phyloP scores from a whole-genome alignment of 2,329 filamentous ascomycete genomes.

The Stagonosporopsis cucurbitacearum region DNA sequence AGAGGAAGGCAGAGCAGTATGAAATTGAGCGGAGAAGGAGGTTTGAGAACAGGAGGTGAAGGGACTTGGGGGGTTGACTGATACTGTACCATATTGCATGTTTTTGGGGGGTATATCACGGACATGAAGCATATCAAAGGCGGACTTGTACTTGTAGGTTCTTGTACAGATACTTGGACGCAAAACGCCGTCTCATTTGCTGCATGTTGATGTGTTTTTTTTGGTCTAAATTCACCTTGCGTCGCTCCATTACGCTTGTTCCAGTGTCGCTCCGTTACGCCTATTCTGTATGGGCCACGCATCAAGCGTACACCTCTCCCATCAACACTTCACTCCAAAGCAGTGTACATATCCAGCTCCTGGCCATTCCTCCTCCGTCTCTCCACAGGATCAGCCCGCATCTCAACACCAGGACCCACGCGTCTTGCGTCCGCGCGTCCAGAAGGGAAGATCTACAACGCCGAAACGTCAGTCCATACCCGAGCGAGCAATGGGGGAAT shows the following conservation, averaged over 20 bases:
- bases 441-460: slow-evolving; percentile 61
- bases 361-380: slow-evolving; percentile 59
- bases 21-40: slow-evolving; percentile 36
- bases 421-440: slow-evolving; percentile 66
- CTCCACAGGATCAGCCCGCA: slow-evolving; percentile 70
- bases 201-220: neutral
- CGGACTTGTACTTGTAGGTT: slow-evolving; percentile 19
- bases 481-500: too few relatives aligned
- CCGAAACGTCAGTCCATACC: too few relatives aligned
- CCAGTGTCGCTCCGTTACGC: neutral
- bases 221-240: neutral
- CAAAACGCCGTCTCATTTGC: slow-evolving; percentile 17
- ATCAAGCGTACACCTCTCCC: too few relatives aligned
- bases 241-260: neutral
- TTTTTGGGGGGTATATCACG: slow-evolving; percentile 3
- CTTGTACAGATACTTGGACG: slow-evolving; percentile 26
- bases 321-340: slow-evolving; percentile 63
- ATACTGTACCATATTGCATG: slow-evolving; percentile 35
- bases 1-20: slow-evolving; percentile 38
- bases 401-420: slow-evolving; percentile 83
- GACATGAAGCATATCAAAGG: neutral
- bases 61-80: neutral
- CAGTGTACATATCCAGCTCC: slow-evolving; percentile 70
- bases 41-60: slow-evolving; percentile 38
- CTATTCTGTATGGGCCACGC: neutral